phyloP scores from a whole-genome alignment of 2,329 filamentous ascomycete species.

The Colletotrichum sp. region DNA sequence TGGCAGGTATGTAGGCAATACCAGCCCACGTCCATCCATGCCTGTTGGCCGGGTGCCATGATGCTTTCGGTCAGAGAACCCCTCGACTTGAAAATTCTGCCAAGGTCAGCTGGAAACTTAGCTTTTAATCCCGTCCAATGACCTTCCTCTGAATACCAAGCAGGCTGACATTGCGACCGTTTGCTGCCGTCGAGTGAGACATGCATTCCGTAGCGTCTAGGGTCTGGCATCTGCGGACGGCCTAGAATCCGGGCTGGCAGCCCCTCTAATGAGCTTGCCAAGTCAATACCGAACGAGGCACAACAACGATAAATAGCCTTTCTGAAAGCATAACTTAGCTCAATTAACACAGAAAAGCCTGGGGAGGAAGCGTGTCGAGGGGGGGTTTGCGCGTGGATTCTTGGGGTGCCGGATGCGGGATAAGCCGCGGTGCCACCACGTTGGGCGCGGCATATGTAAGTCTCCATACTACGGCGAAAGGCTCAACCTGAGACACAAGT shows the following conservation, averaged over 20 bases:
- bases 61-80: background rate
- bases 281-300: no score
- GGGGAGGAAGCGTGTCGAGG: no score
- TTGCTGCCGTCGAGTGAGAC: background rate
- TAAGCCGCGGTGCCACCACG: no score
- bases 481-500: no score
- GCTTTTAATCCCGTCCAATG: background rate
- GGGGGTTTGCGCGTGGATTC: no score
- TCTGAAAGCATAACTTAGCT: background rate
- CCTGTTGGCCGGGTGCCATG: background rate
- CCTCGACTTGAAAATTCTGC: background rate
- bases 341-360: no score
- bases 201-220: fast-evolving
- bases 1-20: background rate
- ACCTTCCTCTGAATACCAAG: background rate
- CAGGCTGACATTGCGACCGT: background rate
- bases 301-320: background rate
- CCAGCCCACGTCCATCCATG: no score
- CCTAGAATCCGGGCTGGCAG: background rate
- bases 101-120: background rate
- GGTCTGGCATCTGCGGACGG: background rate
- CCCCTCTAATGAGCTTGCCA: no score
- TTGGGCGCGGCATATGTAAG: no score
- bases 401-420: no score
- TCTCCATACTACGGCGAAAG: no score